Evolutionary conservation across 2,329 filamentous ascomycete species (phyloP), one percentile per base, ranked within the genome.

Genomic region (Aspergillus sp.): DNA sequence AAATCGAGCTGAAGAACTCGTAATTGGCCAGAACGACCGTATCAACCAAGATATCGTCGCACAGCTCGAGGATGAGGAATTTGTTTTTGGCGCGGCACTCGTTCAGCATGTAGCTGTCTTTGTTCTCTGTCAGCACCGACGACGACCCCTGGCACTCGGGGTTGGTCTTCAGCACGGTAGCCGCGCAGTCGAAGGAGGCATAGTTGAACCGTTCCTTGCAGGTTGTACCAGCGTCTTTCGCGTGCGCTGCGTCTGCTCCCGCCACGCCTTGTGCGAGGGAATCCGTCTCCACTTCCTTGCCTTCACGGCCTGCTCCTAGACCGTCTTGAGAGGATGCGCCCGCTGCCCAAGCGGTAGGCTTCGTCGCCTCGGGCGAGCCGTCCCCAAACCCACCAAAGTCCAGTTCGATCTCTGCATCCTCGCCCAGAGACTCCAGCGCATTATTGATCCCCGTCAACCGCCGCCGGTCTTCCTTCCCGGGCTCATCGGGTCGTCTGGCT

Each of bases 151-250:
- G 93, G 34, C 84, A 82, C 41, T 88, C 80, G 3, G 75, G 69
- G 51, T 93, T 93, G 2, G 85, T 85, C 65, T 96, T 96, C 40
- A 94, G 69, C 16, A 96, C 77, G 1, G 86, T 95, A 8, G 91
- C 91, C 8, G 91, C 91, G 39, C 86, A 93, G 57, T 98, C 91
- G 52, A 96, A 96, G 1, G 89, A 96, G 5, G 91, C 86, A 61
- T 93, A 98, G 34, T 93, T 96, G 60, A 94, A 95, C 27, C 91
- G 74, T 61, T 96, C 91, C 60, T 96, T 96, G 71, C 89, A 95
- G 0, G 91, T 98, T 58, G 85, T 94, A 5, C 91, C 91, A 3
- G 91, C 91, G 58, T 96, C 88, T 58, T 93, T 95, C 53, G 82
- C 86, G 24, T 85, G 74, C 40, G 77, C 71, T 22, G 71, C 66